These are phyloP conservation scores for Vitis amurensis DNA, from an alignment of 164 flowering plant species.

Conservation along the genomic window DNA sequence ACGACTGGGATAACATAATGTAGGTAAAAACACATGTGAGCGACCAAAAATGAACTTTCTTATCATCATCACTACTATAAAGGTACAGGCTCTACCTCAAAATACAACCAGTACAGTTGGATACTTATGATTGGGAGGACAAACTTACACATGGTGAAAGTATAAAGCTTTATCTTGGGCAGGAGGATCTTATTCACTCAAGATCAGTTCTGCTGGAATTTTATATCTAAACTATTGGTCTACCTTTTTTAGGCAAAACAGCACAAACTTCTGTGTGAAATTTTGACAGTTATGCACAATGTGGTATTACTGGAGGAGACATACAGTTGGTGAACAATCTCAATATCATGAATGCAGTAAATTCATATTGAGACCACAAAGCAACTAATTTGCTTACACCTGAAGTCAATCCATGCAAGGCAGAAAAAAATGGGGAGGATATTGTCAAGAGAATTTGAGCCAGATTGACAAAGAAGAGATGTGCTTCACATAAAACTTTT, in stretches of 20 bases:
- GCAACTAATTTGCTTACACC: neutral
- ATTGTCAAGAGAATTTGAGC: neutral
- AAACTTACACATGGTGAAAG: neutral
- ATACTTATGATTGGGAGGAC: neutral
- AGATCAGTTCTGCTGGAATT: neutral
- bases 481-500: neutral
- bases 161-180: neutral
- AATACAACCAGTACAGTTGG: neutral
- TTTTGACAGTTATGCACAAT: too few relatives aligned
- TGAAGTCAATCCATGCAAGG: neutral
- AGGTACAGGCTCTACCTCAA: neutral
- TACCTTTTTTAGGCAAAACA: neutral
- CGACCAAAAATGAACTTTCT: neutral
- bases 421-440: neutral
- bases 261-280: too few relatives aligned
- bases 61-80: neutral
- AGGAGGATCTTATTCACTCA: neutral
- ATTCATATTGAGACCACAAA: too few relatives aligned
- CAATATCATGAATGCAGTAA: too few relatives aligned
- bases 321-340: too few relatives aligned
- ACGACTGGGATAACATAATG: conserved; percentile 52
- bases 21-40: neutral
- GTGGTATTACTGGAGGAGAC: too few relatives aligned
- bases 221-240: neutral
- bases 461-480: neutral